Evolutionary conservation across 1,284 basidiomycete species (phyloP).

Genomic region (Austroboletus novae-zelandiae): DNA sequence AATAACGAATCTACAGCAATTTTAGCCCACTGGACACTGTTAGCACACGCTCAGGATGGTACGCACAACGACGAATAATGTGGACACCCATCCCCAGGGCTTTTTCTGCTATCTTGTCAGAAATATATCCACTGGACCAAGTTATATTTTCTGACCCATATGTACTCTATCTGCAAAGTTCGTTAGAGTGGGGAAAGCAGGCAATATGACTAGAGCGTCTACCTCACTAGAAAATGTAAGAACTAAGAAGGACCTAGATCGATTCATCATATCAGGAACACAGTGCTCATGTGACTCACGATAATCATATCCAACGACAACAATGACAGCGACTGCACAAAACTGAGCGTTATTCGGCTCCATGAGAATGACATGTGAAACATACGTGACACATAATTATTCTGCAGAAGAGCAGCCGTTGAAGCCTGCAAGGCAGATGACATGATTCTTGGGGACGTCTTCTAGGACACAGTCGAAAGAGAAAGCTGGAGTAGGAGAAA

Average conservation of each 20-base stretch:
- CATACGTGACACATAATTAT: not conserved
- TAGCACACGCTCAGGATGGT: too few species aligned
- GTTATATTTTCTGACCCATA: not conserved
- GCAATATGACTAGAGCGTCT: not conserved
- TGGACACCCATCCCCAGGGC: conserved; percentile 4
- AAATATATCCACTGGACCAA: not conserved
- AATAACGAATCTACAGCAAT: not conserved
- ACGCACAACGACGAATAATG: conserved; percentile 4
- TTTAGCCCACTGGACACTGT: too few species aligned
- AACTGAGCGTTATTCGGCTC: not conserved
- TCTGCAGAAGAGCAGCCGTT: not conserved
- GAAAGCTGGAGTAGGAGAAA: too few species aligned
- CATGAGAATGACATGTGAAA: not conserved
- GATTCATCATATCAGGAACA: not conserved
- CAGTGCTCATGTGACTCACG: not conserved
- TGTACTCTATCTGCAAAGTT: not conserved
- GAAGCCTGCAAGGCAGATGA: not conserved
- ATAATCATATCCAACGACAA: not conserved
- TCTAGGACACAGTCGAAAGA: too few species aligned
- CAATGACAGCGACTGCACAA: not conserved
- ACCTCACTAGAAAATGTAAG: not conserved
- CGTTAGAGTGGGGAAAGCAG: too few species aligned
- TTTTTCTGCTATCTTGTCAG: not conserved
- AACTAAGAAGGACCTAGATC: not conserved
- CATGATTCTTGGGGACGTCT: not conserved